A percentile compares a stretch with the other conserved stretches of the same genome.
Evolutionary conservation across 331 rosid genomes (phyloP).

Genomic region (Quercus lobata): DNA sequence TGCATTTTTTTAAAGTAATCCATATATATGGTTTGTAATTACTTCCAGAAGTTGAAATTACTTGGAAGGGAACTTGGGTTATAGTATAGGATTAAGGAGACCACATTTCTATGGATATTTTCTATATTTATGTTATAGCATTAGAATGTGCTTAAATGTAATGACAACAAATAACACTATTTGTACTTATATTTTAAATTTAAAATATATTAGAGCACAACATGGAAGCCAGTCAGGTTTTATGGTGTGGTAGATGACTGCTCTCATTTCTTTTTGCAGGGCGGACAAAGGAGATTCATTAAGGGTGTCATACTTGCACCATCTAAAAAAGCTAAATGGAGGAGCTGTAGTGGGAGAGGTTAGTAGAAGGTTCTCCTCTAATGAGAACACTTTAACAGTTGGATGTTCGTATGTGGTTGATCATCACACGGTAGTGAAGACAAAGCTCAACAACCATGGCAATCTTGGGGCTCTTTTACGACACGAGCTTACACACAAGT

Average conservation of each 20-base stretch:
- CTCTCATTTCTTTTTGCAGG: constrained; percentile 35
- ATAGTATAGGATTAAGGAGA: too few relatives aligned
- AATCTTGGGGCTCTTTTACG: constrained; percentile 61
- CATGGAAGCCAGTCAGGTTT: neutral
- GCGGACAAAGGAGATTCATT: constrained; percentile 83
- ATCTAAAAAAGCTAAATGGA: constrained; percentile 50
- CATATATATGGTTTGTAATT: neutral
- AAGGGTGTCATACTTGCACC: constrained; percentile 56
- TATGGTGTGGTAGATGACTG: constrained; percentile 5
- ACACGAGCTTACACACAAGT: constrained; percentile 48
- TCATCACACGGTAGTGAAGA: constrained; percentile 53
- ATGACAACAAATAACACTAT: neutral
- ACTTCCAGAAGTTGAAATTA: neutral
- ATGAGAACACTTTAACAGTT: constrained; percentile 70
- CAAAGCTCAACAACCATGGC: constrained; percentile 80
- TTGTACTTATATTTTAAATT: neutral
- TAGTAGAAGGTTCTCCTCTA: constrained; percentile 64
- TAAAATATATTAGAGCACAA: neutral
- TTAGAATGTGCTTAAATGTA: neutral
- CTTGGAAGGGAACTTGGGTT: constrained; percentile 4
- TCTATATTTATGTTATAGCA: neutral
- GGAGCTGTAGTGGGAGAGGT: constrained; percentile 77
- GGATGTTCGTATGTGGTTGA: constrained; percentile 71
- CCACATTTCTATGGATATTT: too few relatives aligned
- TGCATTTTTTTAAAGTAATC: too few relatives aligned